Conservation (phyloP, 257 asterid genomes). For the Plantago major region DNA sequence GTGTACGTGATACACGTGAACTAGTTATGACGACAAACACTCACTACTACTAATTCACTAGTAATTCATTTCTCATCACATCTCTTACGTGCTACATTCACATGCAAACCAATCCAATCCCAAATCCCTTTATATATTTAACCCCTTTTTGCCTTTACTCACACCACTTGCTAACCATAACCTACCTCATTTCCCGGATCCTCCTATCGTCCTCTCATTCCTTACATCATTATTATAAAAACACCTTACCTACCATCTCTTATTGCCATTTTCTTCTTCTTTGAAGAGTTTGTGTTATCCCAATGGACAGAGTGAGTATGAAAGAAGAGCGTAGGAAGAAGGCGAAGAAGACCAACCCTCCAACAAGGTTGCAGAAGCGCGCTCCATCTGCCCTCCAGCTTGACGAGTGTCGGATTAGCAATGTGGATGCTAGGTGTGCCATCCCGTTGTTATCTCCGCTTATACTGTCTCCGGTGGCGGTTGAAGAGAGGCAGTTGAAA, state of each 20-base stretch:
- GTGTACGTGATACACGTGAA: constrained; percentile 9
- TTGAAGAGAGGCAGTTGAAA: constrained; percentile 2
- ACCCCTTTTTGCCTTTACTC: not conserved
- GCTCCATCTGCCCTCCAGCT: constrained; percentile 23
- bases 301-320: constrained; percentile 15
- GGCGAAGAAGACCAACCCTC: constrained; percentile 10
- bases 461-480: constrained; percentile 15
- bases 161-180: constrained; percentile 6
- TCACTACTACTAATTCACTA: no score
- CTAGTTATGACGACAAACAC: not conserved
- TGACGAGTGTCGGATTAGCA: not conserved
- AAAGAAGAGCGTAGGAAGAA: constrained; percentile 11
- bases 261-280: not conserved
- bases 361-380: constrained; percentile 22
- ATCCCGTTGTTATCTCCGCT: constrained; percentile 27
- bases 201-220: not conserved
- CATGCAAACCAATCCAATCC: not conserved
- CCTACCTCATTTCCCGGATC: constrained; percentile 18
- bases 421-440: not conserved
- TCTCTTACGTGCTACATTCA: constrained; percentile 4
- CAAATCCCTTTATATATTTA: not conserved
- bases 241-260: not conserved
- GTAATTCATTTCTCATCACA: not conserved
- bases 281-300: no score
- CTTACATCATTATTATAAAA: not conserved